Conservation (phyloP, 768 basidiomycete genomes). For the Leccinellum rugosiceps region DNA sequence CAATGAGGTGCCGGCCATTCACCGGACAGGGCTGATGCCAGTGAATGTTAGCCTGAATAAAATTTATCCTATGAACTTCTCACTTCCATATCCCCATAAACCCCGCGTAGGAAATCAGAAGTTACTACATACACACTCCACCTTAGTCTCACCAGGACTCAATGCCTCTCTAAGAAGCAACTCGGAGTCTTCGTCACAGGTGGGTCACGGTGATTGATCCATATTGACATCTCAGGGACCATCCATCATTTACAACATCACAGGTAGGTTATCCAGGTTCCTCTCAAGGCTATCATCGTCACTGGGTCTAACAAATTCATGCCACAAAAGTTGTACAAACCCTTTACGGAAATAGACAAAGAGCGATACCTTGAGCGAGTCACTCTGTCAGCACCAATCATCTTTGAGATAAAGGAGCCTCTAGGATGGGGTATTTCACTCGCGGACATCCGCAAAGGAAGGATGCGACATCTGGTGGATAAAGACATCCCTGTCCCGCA, state of each 20-base stretch:
- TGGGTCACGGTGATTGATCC: background rate
- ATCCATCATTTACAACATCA: background rate
- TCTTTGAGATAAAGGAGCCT: slow-evolving; percentile 54
- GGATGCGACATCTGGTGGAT: slow-evolving; percentile 49
- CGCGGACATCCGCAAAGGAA: slow-evolving; percentile 62
- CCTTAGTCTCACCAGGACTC: background rate
- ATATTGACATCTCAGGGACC: background rate
- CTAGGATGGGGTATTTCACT: slow-evolving; percentile 60
- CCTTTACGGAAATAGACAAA: slow-evolving; percentile 73
- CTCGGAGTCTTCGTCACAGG: background rate
- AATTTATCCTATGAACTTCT: background rate
- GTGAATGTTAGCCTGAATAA: background rate
- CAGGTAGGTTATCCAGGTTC: slow-evolving; percentile 1
- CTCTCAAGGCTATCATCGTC: slow-evolving; percentile 15
- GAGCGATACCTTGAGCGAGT: slow-evolving; percentile 75
- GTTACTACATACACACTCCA: background rate
- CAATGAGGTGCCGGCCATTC: background rate
- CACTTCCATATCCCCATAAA: background rate
- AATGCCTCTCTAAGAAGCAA: background rate
- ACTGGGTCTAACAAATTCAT: slow-evolving; percentile 45
- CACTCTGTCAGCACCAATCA: slow-evolving; percentile 57
- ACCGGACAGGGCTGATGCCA: background rate
- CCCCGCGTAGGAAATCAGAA: background rate
- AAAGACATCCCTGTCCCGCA: slow-evolving; percentile 68
- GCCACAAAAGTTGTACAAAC: slow-evolving; percentile 68